phyloP scores from a whole-genome alignment of 768 basidiomycete species.

The Antrodiella citrinella region DNA sequence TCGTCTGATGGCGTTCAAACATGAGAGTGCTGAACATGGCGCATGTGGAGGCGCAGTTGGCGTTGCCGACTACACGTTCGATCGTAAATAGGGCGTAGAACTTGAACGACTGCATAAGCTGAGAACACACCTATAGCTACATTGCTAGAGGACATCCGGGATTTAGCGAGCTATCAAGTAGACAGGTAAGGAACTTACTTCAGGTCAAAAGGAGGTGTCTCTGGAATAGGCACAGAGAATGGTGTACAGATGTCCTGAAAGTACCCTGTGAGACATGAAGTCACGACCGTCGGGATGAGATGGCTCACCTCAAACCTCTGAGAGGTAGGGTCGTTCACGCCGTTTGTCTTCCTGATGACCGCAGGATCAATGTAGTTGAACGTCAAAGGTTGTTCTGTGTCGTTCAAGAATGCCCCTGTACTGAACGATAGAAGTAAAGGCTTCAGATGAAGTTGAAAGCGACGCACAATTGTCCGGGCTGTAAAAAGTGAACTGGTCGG shows the following conservation, averaged over 20 bases:
- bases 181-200: slow-evolving; percentile 24
- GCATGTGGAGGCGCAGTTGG: slow-evolving; percentile 50
- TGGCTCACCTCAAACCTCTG: slow-evolving; percentile 25
- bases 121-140: slow-evolving; percentile 13
- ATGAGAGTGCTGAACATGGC: slow-evolving; percentile 57
- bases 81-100: neutral
- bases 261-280: slow-evolving; percentile 6
- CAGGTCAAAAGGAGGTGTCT: slow-evolving; percentile 37
- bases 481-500: slow-evolving; percentile 33
- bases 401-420: slow-evolving; percentile 25
- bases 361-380: slow-evolving; percentile 26
- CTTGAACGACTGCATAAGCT: neutral
- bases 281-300: too few relatives aligned
- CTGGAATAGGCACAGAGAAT: slow-evolving; percentile 29
- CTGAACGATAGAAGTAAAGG: neutral
- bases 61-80: slow-evolving; percentile 19
- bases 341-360: slow-evolving; percentile 21
- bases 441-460: neutral
- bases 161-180: too few relatives aligned
- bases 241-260: slow-evolving; percentile 26
- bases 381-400: slow-evolving; percentile 16
- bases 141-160: slow-evolving; percentile 9
- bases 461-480: slow-evolving; percentile 43
- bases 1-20: slow-evolving; percentile 46
- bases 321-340: slow-evolving; percentile 20